phyloP scores from a whole-genome alignment of 768 basidiomycete species.

The Hydnomerulius pinastri region DNA sequence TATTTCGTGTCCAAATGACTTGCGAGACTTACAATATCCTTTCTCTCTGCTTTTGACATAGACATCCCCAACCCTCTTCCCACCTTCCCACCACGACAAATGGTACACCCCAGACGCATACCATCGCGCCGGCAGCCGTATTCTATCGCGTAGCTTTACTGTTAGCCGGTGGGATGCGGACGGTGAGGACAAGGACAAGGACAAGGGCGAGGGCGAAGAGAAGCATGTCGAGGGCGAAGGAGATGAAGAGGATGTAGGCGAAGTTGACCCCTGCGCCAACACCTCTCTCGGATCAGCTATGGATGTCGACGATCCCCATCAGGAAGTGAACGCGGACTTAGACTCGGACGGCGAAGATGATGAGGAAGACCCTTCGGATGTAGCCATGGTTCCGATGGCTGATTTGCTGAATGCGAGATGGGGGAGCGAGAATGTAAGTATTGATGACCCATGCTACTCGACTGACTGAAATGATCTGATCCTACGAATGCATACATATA shows the following conservation, averaged over 20 bases:
- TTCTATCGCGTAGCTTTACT: slow-evolving; percentile 90
- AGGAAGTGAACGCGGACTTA: slow-evolving; percentile 32
- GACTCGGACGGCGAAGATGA: slow-evolving; percentile 47
- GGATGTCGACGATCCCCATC: slow-evolving; percentile 29
- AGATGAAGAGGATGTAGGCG: slow-evolving; percentile 37
- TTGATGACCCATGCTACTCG: background rate
- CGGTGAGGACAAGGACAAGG: slow-evolving; percentile 35
- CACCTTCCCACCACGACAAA: slow-evolving; percentile 39
- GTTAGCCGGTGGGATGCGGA: slow-evolving; percentile 59
- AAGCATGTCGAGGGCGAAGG: slow-evolving; percentile 21
- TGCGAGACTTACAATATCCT: too few species aligned
- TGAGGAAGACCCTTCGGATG: slow-evolving; percentile 57
- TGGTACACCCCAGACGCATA: slow-evolving; percentile 73
- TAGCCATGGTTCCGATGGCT: slow-evolving; percentile 94
- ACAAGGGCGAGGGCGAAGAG: slow-evolving; percentile 14
- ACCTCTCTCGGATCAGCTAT: slow-evolving; percentile 24
- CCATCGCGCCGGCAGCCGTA: slow-evolving; percentile 88
- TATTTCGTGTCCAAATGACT: too few species aligned
- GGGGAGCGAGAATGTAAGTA: slow-evolving; percentile 77
- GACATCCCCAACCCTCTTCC: slow-evolving; percentile 76
- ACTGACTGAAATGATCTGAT: background rate
- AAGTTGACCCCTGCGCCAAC: slow-evolving; percentile 31
- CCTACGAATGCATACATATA: background rate
- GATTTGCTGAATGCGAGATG: slow-evolving; percentile 93
- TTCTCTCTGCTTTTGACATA: slow-evolving; percentile 31